Base-by-base conservation (phyloP, 169 alveolate genomes). In the Plasmodium falciparum region DNA sequence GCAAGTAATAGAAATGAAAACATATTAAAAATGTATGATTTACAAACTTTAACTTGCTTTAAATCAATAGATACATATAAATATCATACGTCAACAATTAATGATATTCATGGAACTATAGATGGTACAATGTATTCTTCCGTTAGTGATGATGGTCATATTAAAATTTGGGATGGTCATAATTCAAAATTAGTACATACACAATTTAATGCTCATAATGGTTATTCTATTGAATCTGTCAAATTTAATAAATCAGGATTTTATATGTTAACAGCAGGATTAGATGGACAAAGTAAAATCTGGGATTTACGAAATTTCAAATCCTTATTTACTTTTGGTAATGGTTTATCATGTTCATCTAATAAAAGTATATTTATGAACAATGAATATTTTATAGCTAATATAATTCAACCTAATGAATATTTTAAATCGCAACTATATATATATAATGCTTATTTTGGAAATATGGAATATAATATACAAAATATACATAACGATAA, bases 81-180 rank as follows among this genome's bases (percentile, higher is more conserved):
- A 1, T 58, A 65, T 78, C 89, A 78, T 59, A 78, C 62, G 17
- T 67, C 80, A 33, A 15, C 71, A 7, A 66, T 78, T 49, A 78
- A 78, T 66, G 22, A 59, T n/a, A 78, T 78, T 22, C 65, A 71
- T 78, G 89, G 78, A 13, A 78, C 89, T 0, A 65, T 65, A n/a
- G 89, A 78, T 78, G 89, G 89, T 11, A 65, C 13, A 26, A 13
- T 78, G 22, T 78, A 78, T 52, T 29, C 63, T 0, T 78, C 89
- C 1, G 89, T 66, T 22, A 47, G 78, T 29, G 47, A 43, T 7
- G 89, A 78, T 65, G 89, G 78, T 0, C 52, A 67, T 65, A 76
- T 73, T 49, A 67, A 91, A 86, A 33, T 92, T 33, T 94, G 96
- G 96, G 96, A 94, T 73, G 94, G 94, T 13, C 93, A 88, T 65